These are phyloP conservation scores for Stellera chamaejasme DNA, from an alignment of 345 rosid genomes.

Conservation along the genomic window DNA sequence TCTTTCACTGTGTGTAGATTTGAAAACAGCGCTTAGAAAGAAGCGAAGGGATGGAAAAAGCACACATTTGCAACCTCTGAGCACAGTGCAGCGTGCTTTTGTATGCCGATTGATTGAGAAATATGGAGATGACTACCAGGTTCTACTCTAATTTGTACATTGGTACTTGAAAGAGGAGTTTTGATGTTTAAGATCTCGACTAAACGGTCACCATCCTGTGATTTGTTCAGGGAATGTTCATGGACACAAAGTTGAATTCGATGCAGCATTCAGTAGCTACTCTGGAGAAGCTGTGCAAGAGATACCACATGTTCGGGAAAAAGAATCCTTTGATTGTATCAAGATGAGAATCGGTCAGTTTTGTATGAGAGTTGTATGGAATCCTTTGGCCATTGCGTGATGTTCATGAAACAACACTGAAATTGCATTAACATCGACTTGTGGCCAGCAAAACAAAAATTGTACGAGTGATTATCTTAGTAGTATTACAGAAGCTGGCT, in stretches of 20 bases:
- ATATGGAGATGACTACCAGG: conserved; percentile 79
- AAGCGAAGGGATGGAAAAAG: conserved; percentile 79
- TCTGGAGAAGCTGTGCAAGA: conserved; percentile 58
- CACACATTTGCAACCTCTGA: conserved; percentile 70
- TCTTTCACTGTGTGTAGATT: conserved; percentile 35
- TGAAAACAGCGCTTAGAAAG: conserved; percentile 85
- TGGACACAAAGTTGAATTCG: conserved; percentile 69
- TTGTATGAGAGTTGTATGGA: conserved; percentile 1
- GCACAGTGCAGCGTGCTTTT: conserved; percentile 63
- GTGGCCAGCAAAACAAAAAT: too few relatives aligned
- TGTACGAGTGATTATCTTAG: too few relatives aligned
- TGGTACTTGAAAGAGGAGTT: neutral
- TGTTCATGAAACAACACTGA: neutral
- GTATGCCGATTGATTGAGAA: conserved; percentile 52
- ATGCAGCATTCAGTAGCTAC: conserved; percentile 83
- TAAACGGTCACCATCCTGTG: neutral
- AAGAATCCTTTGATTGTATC: conserved; percentile 57
- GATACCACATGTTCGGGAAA: conserved; percentile 45
- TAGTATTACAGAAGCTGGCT: too few relatives aligned
- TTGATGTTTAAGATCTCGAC: conserved; percentile 1
- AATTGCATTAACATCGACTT: too few relatives aligned
- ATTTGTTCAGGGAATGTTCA: conserved; percentile 64
- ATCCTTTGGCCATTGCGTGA: neutral
- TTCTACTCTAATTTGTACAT: conserved; percentile 10
- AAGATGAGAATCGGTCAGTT: conserved; percentile 15